phyloP scores from a whole-genome alignment of 192 early-diverging fungal genomes.

The Umbelopsis ramanniana region DNA sequence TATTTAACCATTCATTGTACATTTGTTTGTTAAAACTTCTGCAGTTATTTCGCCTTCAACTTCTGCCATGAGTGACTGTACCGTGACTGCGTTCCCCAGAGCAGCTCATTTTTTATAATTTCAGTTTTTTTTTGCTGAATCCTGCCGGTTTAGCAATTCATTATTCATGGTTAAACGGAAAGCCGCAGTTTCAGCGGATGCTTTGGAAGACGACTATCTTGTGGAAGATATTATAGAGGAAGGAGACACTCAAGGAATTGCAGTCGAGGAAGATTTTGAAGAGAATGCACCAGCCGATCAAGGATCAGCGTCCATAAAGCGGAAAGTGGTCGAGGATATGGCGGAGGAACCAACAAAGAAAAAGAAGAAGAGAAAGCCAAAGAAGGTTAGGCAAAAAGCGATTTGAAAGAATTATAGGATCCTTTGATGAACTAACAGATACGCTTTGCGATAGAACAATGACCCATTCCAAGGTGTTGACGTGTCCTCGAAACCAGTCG shows the following conservation, averaged over 20 bases:
- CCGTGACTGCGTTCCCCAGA: too few species aligned
- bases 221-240: constrained; percentile 44
- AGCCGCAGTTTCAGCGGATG: constrained; percentile 47
- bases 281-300: constrained; percentile 33
- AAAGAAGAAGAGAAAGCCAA: constrained; percentile 47
- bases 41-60: too few species aligned
- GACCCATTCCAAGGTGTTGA: constrained; percentile 39
- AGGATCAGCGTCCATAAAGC: constrained; percentile 21
- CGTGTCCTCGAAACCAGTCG: constrained; percentile 32
- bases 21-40: too few species aligned
- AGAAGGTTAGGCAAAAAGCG: constrained; percentile 25
- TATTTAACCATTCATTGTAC: too few species aligned
- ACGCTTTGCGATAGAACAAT: constrained; percentile 37
- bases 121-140: too few species aligned
- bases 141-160: not conserved
- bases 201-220: constrained; percentile 55
- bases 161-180: constrained; percentile 10
- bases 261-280: constrained; percentile 25
- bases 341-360: constrained; percentile 37
- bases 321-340: constrained; percentile 34
- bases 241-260: constrained; percentile 36
- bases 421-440: not conserved
- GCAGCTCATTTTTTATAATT: too few species aligned
- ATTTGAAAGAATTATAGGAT: not conserved
- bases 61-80: too few species aligned